Evolutionary conservation across 1,284 basidiomycete species (phyloP), one percentile per base, ranked within the genome.

Genomic region (Puccinia brachypodii): DNA sequence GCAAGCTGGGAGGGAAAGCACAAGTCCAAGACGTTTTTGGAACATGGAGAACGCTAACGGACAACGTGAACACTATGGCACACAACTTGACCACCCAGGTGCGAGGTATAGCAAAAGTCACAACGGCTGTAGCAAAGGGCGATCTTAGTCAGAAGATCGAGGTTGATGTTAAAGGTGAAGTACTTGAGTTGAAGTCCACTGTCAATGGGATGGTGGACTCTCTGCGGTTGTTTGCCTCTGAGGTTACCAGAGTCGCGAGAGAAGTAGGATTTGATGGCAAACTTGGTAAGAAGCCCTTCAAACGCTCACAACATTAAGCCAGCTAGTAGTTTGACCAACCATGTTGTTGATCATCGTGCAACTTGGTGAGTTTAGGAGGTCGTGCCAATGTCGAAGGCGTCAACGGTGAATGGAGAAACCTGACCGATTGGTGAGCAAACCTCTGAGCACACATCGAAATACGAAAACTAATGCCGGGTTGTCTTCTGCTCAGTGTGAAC

Each of bases 391-490:
- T 87, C 42, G 83, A 86, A 44, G 86, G 86, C 38, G 86, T 87
- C 66, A 86, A 86, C 36, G 87, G 87, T 31, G 87, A 86, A 19
- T 87, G 87, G 87, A 87, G 87, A 76, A 94, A 95, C 86, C 89
- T 98, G 87, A 97, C 95, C 69, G 95, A 97, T 87, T 96, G 88
- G 93, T 96, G 84, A 95, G 96, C 86, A 16, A 9, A 68, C 90
- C 6, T 6, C 74, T 76, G 16, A 82, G 19, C 60, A 66, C 83
- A 94, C 94, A 92, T 84, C 92, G 93, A 84, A 84, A n/a, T n/a
- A n/a, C n/a, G 91, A 88, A 33, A 66, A 40, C 74, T 44, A 44
- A 56, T 33, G 9, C n/a, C 33, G 56, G 64, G 44, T 85, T 38
- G 84, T 69, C 8, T 19, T 82, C 38, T 50, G 42, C 19, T 22